A percentile compares a stretch with the other conserved stretches of the same genome.
Evolutionary conservation across 352 stramenopile species (phyloP).

Genomic region (Globisporangium takayamanum): DNA sequence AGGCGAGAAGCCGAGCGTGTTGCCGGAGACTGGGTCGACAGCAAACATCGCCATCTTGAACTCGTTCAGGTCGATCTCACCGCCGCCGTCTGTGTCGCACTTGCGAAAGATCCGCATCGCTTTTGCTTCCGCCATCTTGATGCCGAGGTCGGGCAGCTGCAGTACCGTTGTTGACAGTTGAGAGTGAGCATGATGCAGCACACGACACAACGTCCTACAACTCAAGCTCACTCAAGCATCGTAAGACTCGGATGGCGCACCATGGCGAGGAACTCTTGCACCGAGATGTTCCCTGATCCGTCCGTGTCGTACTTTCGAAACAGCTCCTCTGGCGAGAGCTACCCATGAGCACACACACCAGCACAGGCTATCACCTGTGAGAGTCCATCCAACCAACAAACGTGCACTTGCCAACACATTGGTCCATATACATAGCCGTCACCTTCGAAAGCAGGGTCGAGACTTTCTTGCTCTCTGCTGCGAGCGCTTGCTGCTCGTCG

Average conservation of each 20-base stretch:
- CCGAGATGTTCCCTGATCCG: conserved; percentile 85
- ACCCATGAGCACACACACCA: background rate
- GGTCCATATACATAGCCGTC: background rate
- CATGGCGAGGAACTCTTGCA: conserved; percentile 86
- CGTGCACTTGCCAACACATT: background rate
- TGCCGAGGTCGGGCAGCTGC: conserved; percentile 82
- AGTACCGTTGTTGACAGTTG: background rate
- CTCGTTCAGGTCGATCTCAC: conserved; percentile 90
- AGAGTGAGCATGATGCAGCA: background rate
- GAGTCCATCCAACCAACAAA: background rate
- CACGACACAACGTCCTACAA: background rate
- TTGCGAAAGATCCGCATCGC: conserved; percentile 87
- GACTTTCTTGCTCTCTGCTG: conserved; percentile 58
- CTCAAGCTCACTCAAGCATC: no score
- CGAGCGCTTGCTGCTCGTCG: conserved; percentile 19
- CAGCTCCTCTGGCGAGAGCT: conserved; percentile 79
- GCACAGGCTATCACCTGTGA: background rate
- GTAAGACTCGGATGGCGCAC: conserved; percentile 23
- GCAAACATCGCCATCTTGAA: conserved; percentile 93
- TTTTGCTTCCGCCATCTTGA: conserved; percentile 87
- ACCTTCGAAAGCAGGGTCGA: conserved; percentile 63
- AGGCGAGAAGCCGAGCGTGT: conserved; percentile 76
- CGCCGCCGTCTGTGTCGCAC: conserved; percentile 86
- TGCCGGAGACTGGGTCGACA: conserved; percentile 81
- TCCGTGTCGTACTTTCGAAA: conserved; percentile 92